These are phyloP conservation scores for Albizia julibrissin DNA, from an alignment of 306 rosid species.

Conservation along the genomic window DNA sequence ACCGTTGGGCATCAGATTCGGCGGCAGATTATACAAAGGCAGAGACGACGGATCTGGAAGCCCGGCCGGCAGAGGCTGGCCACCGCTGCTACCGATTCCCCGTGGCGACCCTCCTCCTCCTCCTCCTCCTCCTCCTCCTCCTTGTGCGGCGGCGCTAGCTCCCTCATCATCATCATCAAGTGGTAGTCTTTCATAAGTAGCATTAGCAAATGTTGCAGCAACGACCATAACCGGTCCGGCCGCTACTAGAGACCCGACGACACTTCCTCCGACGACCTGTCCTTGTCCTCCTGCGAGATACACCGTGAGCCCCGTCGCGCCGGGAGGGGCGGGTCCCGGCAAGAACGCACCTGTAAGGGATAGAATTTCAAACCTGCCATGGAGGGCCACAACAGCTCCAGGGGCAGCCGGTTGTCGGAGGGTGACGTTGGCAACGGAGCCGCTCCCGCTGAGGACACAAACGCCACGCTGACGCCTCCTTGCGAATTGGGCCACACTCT, in stretches of 20 bases:
- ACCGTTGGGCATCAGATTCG: constrained; percentile 64
- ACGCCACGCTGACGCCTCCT: constrained; percentile 91
- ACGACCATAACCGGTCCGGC: constrained; percentile 92
- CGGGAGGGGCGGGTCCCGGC: constrained; percentile 92
- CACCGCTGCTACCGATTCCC: constrained; percentile 51
- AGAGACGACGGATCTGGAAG: constrained; percentile 70
- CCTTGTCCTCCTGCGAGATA: constrained; percentile 88
- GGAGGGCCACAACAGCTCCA: constrained; percentile 79
- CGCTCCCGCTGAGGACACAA: constrained; percentile 91
- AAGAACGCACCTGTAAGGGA: constrained; percentile 81
- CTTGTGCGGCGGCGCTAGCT: constrained; percentile 40
- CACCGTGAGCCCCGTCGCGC: constrained; percentile 81
- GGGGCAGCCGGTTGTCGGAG: constrained; percentile 83
- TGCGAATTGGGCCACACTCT: constrained; percentile 79
- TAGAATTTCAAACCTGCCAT: constrained; percentile 90
- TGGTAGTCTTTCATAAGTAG: constrained; percentile 87
- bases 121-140: constrained; percentile 45
- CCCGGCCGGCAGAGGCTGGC: constrained; percentile 46
- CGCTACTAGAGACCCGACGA: constrained; percentile 84
- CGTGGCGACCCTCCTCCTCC: constrained; percentile 43
- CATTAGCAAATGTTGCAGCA: constrained; percentile 94
- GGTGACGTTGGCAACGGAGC: constrained; percentile 86
- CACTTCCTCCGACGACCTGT: constrained; percentile 89
- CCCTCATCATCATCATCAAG: constrained; percentile 85
- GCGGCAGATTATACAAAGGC: constrained; percentile 64